Conservation (phyloP, 768 basidiomycete genomes). For the Leucogyrophana mollusca region DNA sequence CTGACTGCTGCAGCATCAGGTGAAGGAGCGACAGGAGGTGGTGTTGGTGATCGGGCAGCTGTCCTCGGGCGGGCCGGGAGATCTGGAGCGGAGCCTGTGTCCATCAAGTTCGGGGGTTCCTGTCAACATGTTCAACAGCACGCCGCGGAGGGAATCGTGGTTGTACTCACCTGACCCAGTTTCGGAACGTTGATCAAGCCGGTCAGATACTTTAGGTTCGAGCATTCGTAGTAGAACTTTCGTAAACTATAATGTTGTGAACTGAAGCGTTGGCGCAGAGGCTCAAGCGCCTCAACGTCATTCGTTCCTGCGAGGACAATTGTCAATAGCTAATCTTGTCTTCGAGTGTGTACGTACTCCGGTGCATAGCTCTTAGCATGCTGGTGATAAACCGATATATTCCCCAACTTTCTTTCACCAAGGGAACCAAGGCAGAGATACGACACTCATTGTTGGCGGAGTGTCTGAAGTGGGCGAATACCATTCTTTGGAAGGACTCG, state of each 20-base stretch:
- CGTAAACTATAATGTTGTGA: constrained; percentile 91
- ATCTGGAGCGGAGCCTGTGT: constrained; percentile 80
- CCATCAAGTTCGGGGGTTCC: constrained; percentile 95
- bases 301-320: constrained; percentile 68
- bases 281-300: constrained; percentile 85
- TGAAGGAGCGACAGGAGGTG: constrained; percentile 70
- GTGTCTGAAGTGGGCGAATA: constrained; percentile 91
- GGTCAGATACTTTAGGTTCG: constrained; percentile 96
- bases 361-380: constrained; percentile 96
- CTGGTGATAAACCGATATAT: constrained; percentile 99
- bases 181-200: constrained; percentile 98
- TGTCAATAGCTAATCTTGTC: constrained; percentile 2
- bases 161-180: constrained; percentile 68
- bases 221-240: constrained; percentile 99
- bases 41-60: constrained; percentile 49
- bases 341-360: constrained; percentile 53
- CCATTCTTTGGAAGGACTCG: constrained; percentile 96
- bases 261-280: constrained; percentile 81
- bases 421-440: constrained; percentile 91
- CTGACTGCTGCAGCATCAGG: constrained; percentile 71
- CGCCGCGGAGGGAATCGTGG: not conserved
- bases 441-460: constrained; percentile 96
- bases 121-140: constrained; percentile 28
- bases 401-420: constrained; percentile 99
- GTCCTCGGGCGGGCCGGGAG: constrained; percentile 80